Percentiles rank a stretch among this genome's conserved stretches.
These are phyloP conservation scores for Penicillium sp. DNA, from an alignment of 2,329 filamentous ascomycete genomes.

Conservation along the genomic window DNA sequence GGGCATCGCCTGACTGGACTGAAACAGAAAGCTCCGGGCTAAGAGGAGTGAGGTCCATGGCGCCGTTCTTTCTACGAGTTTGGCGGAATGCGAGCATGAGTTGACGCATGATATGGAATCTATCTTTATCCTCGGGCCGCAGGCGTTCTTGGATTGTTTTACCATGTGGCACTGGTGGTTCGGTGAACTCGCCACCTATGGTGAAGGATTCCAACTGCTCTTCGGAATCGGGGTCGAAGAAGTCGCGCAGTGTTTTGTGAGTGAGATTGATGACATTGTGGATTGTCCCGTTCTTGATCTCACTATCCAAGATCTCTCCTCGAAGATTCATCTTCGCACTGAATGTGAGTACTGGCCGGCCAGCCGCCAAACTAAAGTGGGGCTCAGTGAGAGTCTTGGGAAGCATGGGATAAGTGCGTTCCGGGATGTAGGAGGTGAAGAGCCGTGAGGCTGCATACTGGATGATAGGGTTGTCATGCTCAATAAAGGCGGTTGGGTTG, in stretches of 20 bases:
- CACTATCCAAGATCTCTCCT: conserved; percentile 55
- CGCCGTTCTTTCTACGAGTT: conserved; percentile 39
- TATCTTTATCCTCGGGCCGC: conserved; percentile 34
- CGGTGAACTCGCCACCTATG: conserved; percentile 32
- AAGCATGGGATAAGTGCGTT: conserved; percentile 57
- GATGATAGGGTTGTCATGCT: conserved; percentile 50
- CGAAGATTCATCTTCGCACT: conserved; percentile 54
- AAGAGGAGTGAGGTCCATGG: conserved; percentile 33
- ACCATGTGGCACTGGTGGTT: conserved; percentile 13
- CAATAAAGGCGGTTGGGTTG: conserved; percentile 62
- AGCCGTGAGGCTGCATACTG: conserved; percentile 56
- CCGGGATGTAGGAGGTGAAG: conserved; percentile 54
- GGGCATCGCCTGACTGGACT: conserved; percentile 25
- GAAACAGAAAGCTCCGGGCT: conserved; percentile 21
- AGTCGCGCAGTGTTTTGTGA: conserved; percentile 40
- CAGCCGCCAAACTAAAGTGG: conserved; percentile 53
- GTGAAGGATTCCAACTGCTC: conserved; percentile 20
- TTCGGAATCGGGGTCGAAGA: conserved; percentile 34
- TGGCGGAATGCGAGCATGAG: conserved; percentile 42
- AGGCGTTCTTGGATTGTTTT: conserved; percentile 28
- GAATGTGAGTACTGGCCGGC: conserved; percentile 60
- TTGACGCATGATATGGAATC: conserved; percentile 36
- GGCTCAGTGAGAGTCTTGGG: conserved; percentile 49
- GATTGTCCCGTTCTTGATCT: conserved; percentile 53
- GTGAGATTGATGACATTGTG: conserved; percentile 56